phyloP scores from a whole-genome alignment of 345 rosid species.

The Aquilaria yunnanensis region DNA sequence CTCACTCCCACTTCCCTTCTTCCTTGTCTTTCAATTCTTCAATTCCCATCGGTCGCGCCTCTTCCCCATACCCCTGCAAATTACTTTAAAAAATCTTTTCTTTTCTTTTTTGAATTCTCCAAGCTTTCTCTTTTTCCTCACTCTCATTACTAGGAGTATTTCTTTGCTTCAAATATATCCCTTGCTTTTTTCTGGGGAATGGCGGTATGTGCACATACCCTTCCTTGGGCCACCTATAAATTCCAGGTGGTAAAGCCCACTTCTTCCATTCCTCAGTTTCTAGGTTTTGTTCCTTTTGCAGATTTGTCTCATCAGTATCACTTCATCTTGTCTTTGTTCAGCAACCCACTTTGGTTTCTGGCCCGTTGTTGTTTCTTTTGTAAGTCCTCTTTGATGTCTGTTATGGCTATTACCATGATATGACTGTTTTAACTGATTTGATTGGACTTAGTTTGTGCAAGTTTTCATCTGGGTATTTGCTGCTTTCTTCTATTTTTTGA shows the following conservation, averaged over 20 bases:
- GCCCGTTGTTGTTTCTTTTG: not conserved
- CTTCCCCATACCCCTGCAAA: slow-evolving; percentile 7
- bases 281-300: slow-evolving; percentile 18
- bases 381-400: not conserved
- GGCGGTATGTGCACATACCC: slow-evolving; percentile 13
- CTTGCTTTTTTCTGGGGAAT: slow-evolving; percentile 19
- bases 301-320: slow-evolving; percentile 18
- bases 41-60: slow-evolving; percentile 18
- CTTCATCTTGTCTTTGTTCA: slow-evolving; percentile 13
- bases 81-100: not conserved
- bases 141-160: too few species aligned
- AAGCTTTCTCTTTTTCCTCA: too few species aligned
- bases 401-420: not conserved
- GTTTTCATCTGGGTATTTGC: slow-evolving; percentile 2
- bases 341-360: slow-evolving; percentile 21
- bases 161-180: slow-evolving; percentile 2
- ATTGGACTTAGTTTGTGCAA: not conserved
- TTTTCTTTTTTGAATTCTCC: not conserved
- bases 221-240: slow-evolving; percentile 20
- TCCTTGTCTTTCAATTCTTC: too few species aligned
- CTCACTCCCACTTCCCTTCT: too few species aligned
- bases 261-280: slow-evolving; percentile 10
- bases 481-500: not conserved
- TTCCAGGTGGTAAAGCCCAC: slow-evolving; percentile 1
- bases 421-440: not conserved